Evolutionary conservation across 2,329 filamentous ascomycete genomes (phyloP).

Genomic region (Fusarium paranaense): DNA sequence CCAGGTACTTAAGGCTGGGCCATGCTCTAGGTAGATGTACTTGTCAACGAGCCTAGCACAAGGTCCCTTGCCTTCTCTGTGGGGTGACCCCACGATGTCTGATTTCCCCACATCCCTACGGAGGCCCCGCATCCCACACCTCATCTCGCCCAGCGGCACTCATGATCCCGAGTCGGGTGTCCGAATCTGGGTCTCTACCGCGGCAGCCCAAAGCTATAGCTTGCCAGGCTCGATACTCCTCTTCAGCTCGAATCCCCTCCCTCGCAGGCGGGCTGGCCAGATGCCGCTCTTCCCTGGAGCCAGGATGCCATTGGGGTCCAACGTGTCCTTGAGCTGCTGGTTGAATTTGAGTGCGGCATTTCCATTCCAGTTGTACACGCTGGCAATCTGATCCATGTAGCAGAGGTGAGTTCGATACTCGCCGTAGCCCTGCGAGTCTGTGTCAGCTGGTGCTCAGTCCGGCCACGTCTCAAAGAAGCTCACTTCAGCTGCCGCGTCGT

Average conservation of each 20-base stretch:
- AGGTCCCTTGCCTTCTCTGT: neutral
- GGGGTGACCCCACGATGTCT: neutral
- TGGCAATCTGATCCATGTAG: slow-evolving; percentile 16
- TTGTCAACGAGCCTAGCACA: neutral
- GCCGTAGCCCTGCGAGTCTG: slow-evolving; percentile 3
- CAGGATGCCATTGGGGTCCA: slow-evolving; percentile 22
- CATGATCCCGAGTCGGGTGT: neutral
- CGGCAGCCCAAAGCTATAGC: neutral
- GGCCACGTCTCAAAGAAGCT: neutral
- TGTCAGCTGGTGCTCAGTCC: neutral
- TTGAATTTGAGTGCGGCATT: slow-evolving; percentile 5
- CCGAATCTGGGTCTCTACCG: neutral
- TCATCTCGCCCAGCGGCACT: neutral
- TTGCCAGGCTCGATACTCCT: neutral
- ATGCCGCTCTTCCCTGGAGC: slow-evolving; percentile 17
- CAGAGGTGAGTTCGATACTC: slow-evolving; percentile 19
- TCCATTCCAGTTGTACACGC: slow-evolving; percentile 6
- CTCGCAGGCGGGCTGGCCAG: slow-evolving; percentile 5
- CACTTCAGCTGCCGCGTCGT: neutral
- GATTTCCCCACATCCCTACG: neutral
- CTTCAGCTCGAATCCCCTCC: neutral
- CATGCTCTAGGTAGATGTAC: neutral
- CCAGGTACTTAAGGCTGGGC: neutral
- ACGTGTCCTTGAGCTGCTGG: slow-evolving; percentile 10
- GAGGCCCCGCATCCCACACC: neutral